phyloP scores from a whole-genome alignment of 2,329 filamentous ascomycete species.

The Ophiosphaerella narmari region DNA sequence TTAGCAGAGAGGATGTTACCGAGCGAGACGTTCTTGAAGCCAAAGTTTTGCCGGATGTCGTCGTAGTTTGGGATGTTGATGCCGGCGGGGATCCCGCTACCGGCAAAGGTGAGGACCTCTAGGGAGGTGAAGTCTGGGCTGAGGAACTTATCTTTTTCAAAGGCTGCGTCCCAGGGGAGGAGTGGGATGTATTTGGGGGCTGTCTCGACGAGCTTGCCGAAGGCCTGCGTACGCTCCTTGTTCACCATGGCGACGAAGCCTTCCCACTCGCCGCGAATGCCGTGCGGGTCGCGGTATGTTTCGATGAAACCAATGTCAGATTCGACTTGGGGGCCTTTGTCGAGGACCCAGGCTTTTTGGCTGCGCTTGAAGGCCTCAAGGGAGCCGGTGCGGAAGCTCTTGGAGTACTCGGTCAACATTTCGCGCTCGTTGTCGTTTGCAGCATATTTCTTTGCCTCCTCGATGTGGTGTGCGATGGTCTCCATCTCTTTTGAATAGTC shows the following conservation, averaged over 20 bases:
- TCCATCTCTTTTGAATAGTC: conserved; percentile 54
- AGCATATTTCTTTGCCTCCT: conserved; percentile 54
- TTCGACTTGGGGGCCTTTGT: conserved; percentile 58
- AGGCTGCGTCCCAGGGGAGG: conserved; percentile 83
- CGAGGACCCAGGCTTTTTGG: conserved; percentile 59
- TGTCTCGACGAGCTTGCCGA: conserved; percentile 79
- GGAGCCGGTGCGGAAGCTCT: conserved; percentile 56
- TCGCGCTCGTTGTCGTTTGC: conserved; percentile 51
- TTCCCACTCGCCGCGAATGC: conserved; percentile 60
- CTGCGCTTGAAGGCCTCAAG: conserved; percentile 57
- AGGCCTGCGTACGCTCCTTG: conserved; percentile 85
- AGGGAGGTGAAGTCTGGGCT: conserved; percentile 95
- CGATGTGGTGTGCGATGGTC: conserved; percentile 52
- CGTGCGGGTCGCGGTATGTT: conserved; percentile 60
- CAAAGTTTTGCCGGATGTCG: conserved; percentile 75
- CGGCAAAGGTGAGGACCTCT: conserved; percentile 83
- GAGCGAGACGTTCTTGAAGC: conserved; percentile 92
- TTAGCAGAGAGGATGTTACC: conserved; percentile 93
- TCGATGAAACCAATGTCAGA: conserved; percentile 61
- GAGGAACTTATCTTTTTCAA: conserved; percentile 95
- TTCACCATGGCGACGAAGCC: conserved; percentile 71
- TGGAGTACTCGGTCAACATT: conserved; percentile 55
- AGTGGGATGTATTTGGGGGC: conserved; percentile 85
- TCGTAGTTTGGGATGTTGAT: conserved; percentile 65
- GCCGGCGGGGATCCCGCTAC: conserved; percentile 64